phyloP scores from a whole-genome alignment of 2,329 filamentous ascomycete species.

The Sporothrix pallida region DNA sequence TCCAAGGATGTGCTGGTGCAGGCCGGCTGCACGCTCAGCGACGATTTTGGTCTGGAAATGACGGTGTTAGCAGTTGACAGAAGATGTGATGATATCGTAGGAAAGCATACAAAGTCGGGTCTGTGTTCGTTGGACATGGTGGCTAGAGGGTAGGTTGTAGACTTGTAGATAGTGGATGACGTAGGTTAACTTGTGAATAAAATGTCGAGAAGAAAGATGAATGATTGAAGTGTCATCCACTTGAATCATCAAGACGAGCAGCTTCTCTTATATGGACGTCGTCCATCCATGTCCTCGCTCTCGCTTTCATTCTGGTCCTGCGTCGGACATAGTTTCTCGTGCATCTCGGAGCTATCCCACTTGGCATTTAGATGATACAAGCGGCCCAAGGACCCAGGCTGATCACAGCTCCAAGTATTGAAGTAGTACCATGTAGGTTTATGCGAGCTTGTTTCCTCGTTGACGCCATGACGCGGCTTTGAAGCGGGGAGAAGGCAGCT shows the following conservation, averaged over 20 bases:
- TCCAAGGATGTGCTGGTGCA: slow-evolving; percentile 35
- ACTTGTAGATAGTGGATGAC: not conserved
- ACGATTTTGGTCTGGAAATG: not conserved
- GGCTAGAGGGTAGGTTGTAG: not conserved
- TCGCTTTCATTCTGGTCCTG: not conserved
- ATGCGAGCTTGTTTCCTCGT: not conserved
- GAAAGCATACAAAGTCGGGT: slow-evolving; percentile 17
- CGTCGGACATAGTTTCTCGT: slow-evolving; percentile 11
- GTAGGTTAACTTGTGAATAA: not conserved
- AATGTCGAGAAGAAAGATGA: not conserved
- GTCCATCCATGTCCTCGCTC: not conserved
- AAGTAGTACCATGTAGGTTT: not conserved
- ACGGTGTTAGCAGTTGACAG: not conserved
- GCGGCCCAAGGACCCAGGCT: not conserved
- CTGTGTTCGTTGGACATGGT: slow-evolving; percentile 9
- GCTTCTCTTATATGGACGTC: not conserved
- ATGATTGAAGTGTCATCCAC: too few species aligned
- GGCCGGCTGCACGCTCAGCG: slow-evolving; percentile 30
- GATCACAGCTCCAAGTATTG: not conserved
- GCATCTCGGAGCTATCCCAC: slow-evolving; percentile 14
- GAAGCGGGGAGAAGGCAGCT: not conserved
- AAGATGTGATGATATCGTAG: too few species aligned
- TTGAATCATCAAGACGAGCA: not conserved
- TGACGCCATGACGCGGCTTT: slow-evolving; percentile 8
- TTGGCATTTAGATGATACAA: not conserved